Percentiles rank a stretch among this genome's conserved stretches.
These are phyloP conservation scores for Fusarium multiceps DNA, from an alignment of 2,329 filamentous ascomycete genomes.

Conservation along the genomic window DNA sequence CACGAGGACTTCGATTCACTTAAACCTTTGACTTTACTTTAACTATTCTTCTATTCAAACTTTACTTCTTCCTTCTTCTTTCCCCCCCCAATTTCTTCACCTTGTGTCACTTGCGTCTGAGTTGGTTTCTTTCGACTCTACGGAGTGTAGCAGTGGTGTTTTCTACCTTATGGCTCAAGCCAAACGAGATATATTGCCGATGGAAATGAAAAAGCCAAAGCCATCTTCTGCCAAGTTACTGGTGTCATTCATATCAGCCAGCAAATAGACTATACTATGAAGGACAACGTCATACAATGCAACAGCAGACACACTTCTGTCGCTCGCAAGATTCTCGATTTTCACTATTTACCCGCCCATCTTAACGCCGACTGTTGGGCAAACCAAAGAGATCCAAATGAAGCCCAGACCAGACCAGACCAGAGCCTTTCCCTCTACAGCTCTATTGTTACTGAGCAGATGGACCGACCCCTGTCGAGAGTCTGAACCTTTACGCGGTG, in stretches of 20 bases:
- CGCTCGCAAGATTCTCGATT: conserved; percentile 10
- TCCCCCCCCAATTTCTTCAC: conserved; percentile 15
- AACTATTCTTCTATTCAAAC: background rate
- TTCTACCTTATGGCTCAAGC: conserved; percentile 24
- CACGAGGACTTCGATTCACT: conserved; percentile 17
- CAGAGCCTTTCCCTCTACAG: background rate
- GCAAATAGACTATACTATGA: too few species aligned
- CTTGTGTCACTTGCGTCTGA: background rate
- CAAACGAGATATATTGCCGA: conserved; percentile 20
- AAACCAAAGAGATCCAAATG: conserved; percentile 27
- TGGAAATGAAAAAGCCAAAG: background rate
- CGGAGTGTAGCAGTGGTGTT: conserved; percentile 14
- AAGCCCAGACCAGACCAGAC: conserved; percentile 2
- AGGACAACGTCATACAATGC: background rate
- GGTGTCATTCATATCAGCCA: too few species aligned
- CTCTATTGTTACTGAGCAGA: conserved; percentile 9
- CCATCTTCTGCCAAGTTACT: background rate
- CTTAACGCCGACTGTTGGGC: conserved; percentile 47
- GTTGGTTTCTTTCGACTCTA: background rate
- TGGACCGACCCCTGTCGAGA: conserved; percentile 41
- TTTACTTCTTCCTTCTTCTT: conserved; percentile 13
- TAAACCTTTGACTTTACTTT: background rate
- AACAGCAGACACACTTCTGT: conserved; percentile 11
- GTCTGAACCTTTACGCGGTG: conserved; percentile 47
- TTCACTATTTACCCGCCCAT: conserved; percentile 36